Evolutionary conservation across 1,284 basidiomycete species (phyloP), one percentile per base, ranked within the genome.

Genomic region (Ceratobasidium sp.): DNA sequence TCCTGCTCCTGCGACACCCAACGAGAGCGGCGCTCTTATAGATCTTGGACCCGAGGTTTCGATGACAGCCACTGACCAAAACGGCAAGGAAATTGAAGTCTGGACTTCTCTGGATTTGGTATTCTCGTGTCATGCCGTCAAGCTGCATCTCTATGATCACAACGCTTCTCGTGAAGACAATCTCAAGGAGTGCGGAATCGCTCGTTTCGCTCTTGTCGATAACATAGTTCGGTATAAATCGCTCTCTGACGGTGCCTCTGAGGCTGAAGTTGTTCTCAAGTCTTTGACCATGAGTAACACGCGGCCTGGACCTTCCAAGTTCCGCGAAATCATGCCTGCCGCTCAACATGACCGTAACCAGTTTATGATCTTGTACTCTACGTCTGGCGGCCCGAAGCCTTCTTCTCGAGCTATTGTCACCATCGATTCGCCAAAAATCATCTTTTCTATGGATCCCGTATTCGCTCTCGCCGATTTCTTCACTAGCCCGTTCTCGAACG

Each of bases 241-340:
- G 83, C 88, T 97, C 30, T 94, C 94, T 20, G 92, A 97, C 83
- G 92, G 93, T 30, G 91, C 96, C 10, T 89, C 91, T 80, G 96
- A 98, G 84, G 92, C 94, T 2, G 96, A 99, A 84, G 86, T 98
- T 67, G 88, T 96, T 50, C 86, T 99, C 44, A 93, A 93, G 82
- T 96, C 97, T 0, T 93, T 99, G 82, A 96, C 96, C 0, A 94
- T 98, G 87, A 92, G 90, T 82, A 98, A 97, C 83, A 99, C 93
- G 4, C 89, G 94, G 65, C 89, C 93, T 0, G 94, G 95, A 7
- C 88, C 88, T 77, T 94, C 95, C 23, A 94, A 91, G 82, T 99
- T 97, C 87, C 90, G 97, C 65, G 97, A 99, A 83, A 97, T 99
- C 78, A 94, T 99, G 79, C 98, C 98, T 0, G 93, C 96, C 16